Evolutionary conservation across 2,329 filamentous ascomycete species (phyloP), one percentile per base, ranked within the genome.

Genomic region (Colletotrichum sp.): DNA sequence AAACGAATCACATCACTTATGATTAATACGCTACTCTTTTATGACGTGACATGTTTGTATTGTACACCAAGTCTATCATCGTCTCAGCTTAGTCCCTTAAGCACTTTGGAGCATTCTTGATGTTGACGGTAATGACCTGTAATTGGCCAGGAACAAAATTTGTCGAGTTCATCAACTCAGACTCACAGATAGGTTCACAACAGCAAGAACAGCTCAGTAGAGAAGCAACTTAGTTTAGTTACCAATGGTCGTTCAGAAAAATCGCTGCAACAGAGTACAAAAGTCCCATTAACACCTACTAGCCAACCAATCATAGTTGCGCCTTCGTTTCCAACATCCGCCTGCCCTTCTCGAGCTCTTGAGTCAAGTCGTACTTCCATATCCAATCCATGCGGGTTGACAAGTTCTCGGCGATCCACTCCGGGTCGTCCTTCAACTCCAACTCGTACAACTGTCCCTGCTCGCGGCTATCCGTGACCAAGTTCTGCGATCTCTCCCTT

Each of bases 371-470:
- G 7, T 76, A 69, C 26, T 76, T 68, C 73, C 73, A 76, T 15
- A 76, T 34, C 73, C 73, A 76, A 3, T 76, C 59, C 73, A 76
- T 76, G 6, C 64, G 73, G 13, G 70, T 69, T 2, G 73, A 64
- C 5, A 76, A 16, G 18, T 18, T 69, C 9, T 69, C 18, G 9
- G 70, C 70, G 13, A 76, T 73, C 73, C 73, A 69, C 49, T 68
- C 59, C 0, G 73, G 65, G 10, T 76, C 73, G 0, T 76, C 73
- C 6, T 30, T n/a, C n/a, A 76, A n/a, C 70, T 76, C 73, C n/a
- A 76, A 13, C 10, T 76, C 73, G 34, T 76, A 76, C 44, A 76
- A 34, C 32, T 32, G 59, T 0, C 73, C 73, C 24, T 73, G 71
- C 49, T 73, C 70, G 21, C 70, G 73, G 5, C 73, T 76, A 6